Base-by-base conservation (phyloP, 768 basidiomycete genomes). In the Auriscalpium vulgare region DNA sequence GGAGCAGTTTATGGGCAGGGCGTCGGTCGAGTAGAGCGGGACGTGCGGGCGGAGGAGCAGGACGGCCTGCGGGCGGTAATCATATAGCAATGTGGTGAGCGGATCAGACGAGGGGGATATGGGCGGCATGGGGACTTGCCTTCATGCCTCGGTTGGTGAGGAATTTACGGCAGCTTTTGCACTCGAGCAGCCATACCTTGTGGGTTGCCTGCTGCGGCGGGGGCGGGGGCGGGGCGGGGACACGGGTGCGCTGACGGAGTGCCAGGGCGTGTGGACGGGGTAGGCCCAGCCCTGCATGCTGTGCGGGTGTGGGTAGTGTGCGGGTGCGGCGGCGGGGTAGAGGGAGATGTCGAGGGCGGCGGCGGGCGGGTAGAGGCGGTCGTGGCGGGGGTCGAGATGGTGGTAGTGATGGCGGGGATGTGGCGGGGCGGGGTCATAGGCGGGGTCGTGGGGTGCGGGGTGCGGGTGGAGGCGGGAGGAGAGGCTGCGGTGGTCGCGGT, bases 141-240 rank as follows among this genome's bases (percentile, higher is more conserved):
- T 88, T 87, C 90, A 92, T 92, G 55, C 84, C 90, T 29, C 90
- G 79, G 67, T 92, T 91, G 14, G 89, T 88, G 49, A 92, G 70
- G 65, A 91, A 91, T 17, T 77, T 79, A 35, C 75, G 75, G 67
- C 91, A 92, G 8, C 80, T 75, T 60, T 77, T 82, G 71, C 91
- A 93, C 67, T 88, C 84, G 52, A 93, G 71, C 36, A 88, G 82
- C 83, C 87, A 91, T 53, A 92, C 88, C 68, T 85, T 86, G 69
- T 88, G 87, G 8, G 77, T 71, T 48, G 82, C 67, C 40, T 72
- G 73, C n/a, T 72, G 72, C 14, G 76, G 71, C 19, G 72, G 69
- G n/a, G 72, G 62, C 14, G 69, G 67, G 55, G 72, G 60, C 1
- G 71, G 68, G 21, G 21, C 21, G 21, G 21, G 66, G 78, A 21